Conservation (phyloP, 148 eudicot species). For the Vaccinium myrtillus region DNA sequence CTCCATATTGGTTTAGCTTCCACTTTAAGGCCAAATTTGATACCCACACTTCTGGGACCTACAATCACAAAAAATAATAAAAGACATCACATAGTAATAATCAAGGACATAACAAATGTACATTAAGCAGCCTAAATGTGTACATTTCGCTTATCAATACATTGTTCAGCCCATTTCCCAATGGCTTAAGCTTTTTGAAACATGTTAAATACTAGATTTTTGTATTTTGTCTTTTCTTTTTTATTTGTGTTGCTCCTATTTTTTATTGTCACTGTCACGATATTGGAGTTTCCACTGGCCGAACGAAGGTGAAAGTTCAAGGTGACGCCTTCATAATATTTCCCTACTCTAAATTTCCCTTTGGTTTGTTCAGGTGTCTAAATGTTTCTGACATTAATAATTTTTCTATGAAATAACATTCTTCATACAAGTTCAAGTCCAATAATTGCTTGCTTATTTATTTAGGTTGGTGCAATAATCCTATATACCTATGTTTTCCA, state of each 20-base stretch:
- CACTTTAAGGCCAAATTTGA: too few relatives aligned
- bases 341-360: not conserved
- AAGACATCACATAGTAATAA: too few relatives aligned
- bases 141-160: too few relatives aligned
- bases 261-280: not conserved
- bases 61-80: too few relatives aligned
- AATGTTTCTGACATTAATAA: not conserved
- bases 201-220: not conserved
- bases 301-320: not conserved
- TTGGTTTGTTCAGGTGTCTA: not conserved
- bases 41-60: too few relatives aligned
- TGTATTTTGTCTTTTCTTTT: not conserved
- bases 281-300: not conserved
- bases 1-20: too few relatives aligned
- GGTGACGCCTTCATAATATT: not conserved
- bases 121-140: too few relatives aligned
- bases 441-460: not conserved
- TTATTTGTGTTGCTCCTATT: not conserved
- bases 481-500: slow-evolving; percentile 89
- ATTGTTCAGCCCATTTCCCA: not conserved
- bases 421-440: not conserved
- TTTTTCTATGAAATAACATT: not conserved
- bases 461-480: slow-evolving; percentile 89
- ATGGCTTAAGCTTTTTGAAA: not conserved
- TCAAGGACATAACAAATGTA: too few relatives aligned